Evolutionary conservation across 352 stramenopile genomes (phyloP).

Genomic region (Phytophthora cactorum): DNA sequence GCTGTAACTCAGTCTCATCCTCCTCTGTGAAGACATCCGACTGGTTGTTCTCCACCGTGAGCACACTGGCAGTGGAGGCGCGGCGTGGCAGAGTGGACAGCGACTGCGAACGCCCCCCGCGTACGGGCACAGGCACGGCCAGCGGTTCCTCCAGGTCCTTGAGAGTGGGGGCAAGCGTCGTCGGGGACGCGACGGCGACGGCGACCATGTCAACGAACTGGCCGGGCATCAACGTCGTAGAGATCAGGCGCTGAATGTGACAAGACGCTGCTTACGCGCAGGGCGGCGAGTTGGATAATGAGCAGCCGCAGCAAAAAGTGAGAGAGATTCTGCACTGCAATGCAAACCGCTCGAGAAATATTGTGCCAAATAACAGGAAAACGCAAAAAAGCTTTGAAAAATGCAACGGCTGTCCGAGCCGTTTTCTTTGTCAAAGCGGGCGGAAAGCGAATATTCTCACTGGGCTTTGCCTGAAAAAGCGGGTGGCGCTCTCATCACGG

Average conservation of each 20-base stretch:
- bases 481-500: conserved; percentile 17
- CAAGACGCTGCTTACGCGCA: conserved; percentile 7
- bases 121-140: conserved; percentile 33
- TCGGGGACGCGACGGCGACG: conserved; percentile 36
- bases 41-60: conserved; percentile 19
- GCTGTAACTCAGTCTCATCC: conserved; percentile 33
- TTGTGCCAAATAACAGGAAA: conserved; percentile 22
- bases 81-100: conserved; percentile 36
- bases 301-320: conserved; percentile 9
- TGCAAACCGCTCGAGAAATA: conserved; percentile 27
- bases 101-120: conserved; percentile 50
- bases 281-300: conserved; percentile 39
- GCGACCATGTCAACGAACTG: conserved; percentile 32
- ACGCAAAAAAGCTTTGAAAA: conserved; percentile 26
- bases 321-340: conserved; percentile 9
- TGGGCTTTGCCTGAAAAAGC: conserved; percentile 33
- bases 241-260: conserved; percentile 12
- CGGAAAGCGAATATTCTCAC: conserved; percentile 30
- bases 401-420: conserved; percentile 27
- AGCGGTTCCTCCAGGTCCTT: conserved; percentile 29
- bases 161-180: conserved; percentile 24
- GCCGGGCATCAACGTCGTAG: conserved; percentile 31
- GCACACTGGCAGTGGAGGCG: conserved; percentile 37
- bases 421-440: conserved; percentile 28
- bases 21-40: conserved; percentile 29